These are phyloP conservation scores for Nicotiana knightiana DNA, from an alignment of 257 asterid species.

Conservation along the genomic window DNA sequence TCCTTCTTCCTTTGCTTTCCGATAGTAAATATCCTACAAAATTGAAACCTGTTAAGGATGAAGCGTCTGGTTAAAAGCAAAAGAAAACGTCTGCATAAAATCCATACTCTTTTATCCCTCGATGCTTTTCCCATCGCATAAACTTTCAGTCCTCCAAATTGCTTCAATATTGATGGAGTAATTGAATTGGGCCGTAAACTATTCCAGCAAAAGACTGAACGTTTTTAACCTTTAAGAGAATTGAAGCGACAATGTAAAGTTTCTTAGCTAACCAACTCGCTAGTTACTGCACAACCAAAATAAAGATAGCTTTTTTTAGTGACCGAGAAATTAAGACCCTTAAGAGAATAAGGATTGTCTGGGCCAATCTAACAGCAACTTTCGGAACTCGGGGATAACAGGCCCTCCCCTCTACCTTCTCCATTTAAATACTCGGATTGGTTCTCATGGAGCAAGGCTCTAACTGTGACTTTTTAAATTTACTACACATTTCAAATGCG, in stretches of 20 bases:
- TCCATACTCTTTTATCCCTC: too few species aligned
- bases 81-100: background rate
- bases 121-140: too few species aligned
- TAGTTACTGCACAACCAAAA: too few species aligned
- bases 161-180: background rate
- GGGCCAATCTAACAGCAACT: background rate
- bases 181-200: background rate
- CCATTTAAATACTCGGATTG: too few species aligned
- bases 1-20: slow-evolving; percentile 99
- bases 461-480: background rate
- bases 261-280: too few species aligned
- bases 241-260: background rate
- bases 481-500: background rate
- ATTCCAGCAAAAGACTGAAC: background rate
- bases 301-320: background rate
- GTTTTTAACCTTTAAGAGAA: too few species aligned
- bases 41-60: slow-evolving; percentile 9
- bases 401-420: too few species aligned
- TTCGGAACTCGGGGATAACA: too few species aligned
- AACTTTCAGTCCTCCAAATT: background rate
- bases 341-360: background rate
- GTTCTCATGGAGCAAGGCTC: too few species aligned
- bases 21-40: slow-evolving; percentile 83
- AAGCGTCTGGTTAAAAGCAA: background rate
- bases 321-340: background rate